phyloP scores from a whole-genome alignment of 2,329 filamentous ascomycete genomes.

The Lasiodiplodia hormozganensis region DNA sequence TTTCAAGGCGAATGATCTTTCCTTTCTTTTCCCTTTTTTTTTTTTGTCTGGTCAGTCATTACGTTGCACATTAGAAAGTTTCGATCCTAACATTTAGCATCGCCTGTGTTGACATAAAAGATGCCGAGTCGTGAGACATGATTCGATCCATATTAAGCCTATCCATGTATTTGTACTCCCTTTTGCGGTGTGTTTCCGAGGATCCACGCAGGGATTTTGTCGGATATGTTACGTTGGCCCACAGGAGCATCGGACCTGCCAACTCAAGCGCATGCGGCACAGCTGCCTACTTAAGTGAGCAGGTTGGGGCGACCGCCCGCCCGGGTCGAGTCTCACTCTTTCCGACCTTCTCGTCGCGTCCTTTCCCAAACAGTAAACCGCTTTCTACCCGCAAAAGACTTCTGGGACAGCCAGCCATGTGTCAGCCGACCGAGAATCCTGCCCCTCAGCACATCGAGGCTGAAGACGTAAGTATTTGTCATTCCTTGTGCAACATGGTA shows the following conservation, averaged over 20 bases:
- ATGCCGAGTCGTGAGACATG: constrained; percentile 43
- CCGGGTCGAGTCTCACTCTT: background rate
- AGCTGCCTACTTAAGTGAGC: background rate
- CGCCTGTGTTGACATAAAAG: background rate
- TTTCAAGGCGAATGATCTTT: too few species aligned
- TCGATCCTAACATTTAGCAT: background rate
- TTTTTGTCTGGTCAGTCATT: too few species aligned
- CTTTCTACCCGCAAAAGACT: too few species aligned
- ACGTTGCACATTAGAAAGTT: background rate
- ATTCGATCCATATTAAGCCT: constrained; percentile 41
- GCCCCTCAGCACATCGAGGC: constrained; percentile 15
- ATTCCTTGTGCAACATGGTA: too few species aligned
- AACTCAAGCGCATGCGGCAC: constrained; percentile 1
- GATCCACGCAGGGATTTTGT: background rate
- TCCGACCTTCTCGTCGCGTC: background rate
- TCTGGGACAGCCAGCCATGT: background rate
- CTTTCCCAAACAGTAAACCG: background rate
- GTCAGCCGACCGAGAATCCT: background rate
- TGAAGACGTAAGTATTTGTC: background rate
- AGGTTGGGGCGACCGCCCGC: background rate
- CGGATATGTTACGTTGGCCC: background rate
- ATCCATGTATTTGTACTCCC: background rate
- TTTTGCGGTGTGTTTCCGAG: background rate
- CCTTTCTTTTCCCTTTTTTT: too few species aligned
- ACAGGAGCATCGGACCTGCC: background rate